phyloP scores from a whole-genome alignment of 2,329 filamentous ascomycete genomes.

The Arachnomyces sp. region DNA sequence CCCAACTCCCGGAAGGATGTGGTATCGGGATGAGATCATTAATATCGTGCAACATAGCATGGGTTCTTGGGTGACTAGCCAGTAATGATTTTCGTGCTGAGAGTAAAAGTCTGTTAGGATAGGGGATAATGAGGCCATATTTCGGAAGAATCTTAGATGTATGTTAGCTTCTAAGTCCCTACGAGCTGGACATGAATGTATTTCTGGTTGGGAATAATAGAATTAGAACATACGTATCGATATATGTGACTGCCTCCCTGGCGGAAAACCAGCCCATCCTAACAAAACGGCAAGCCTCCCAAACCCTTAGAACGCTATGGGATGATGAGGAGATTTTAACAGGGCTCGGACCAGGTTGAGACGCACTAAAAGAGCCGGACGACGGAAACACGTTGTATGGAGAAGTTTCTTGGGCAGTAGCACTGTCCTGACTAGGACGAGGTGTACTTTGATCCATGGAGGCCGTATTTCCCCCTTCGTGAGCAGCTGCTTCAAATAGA shows the following conservation, averaged over 20 bases:
- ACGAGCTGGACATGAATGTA: conserved; percentile 1
- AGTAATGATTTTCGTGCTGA: conserved; percentile 41
- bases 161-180: neutral
- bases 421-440: conserved; percentile 20
- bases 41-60: conserved; percentile 48
- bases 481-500: conserved; percentile 44
- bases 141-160: conserved; percentile 39
- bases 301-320: conserved; percentile 35
- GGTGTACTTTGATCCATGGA: conserved; percentile 21
- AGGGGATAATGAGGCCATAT: conserved; percentile 45
- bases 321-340: conserved; percentile 22
- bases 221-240: conserved; percentile 37
- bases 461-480: conserved; percentile 31
- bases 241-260: conserved; percentile 46
- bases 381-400: conserved; percentile 29
- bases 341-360: conserved; percentile 18
- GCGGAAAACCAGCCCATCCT: conserved; percentile 51
- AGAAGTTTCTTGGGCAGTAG: conserved; percentile 24
- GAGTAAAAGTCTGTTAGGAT: conserved; percentile 45
- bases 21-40: conserved; percentile 49
- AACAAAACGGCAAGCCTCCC: conserved; percentile 47
- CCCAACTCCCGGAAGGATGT: conserved; percentile 35
- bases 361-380: conserved; percentile 9
- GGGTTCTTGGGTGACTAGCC: conserved; percentile 45
- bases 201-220: neutral